Base-by-base conservation (phyloP, 306 rosid species). In the Vicia villosa region DNA sequence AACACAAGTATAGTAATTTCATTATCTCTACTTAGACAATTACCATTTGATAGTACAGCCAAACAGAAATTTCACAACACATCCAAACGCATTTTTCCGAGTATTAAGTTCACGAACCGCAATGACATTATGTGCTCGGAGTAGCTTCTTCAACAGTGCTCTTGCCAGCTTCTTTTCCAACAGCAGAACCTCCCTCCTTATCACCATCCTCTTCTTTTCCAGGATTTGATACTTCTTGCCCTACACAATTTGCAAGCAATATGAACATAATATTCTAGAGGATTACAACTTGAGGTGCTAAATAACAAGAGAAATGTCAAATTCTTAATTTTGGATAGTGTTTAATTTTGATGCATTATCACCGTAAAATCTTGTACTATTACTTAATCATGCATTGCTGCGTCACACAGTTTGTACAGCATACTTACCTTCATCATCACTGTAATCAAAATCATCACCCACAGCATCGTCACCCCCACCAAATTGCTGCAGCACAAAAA, bases 361-460 rank as follows among this genome's bases (percentile, higher is more conserved):
- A 55, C 63, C 4, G 63, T 56, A 56, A 51, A 56, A 6, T 56
- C 3, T 5, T 22, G 16, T 21, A 54, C 34, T 54, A 22, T 54
- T 54, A 54, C 34, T 54, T 22, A 21, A 26, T 57, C 41, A 57
- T 57, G 63, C 63, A 14, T 28, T 57, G 63, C 20, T 28, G 38
- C 61, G 12, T 12, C 1, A 6, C 45, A 16, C 8, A 32, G 66
- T 49, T 52, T 21, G 15, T 1, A 40, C 36, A 51, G 30, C 16
- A 16, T 11, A 6, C 47, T 13, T 74, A 74, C 95, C 95, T 78
- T 88, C 96, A 70, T 90, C 94, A 16, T 87, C 94, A 58, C 82
- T 80, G 1, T 81, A 83, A 8, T 87, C 89, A 19, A 86, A 76
- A 40, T 85, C 96, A 30, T 80, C 87, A 2, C 66, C 67, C 80